Percentiles rank a stretch among this genome's conserved stretches.
Evolutionary conservation across 345 rosid species (phyloP).

Genomic region (Rhodamnia rubescens): DNA sequence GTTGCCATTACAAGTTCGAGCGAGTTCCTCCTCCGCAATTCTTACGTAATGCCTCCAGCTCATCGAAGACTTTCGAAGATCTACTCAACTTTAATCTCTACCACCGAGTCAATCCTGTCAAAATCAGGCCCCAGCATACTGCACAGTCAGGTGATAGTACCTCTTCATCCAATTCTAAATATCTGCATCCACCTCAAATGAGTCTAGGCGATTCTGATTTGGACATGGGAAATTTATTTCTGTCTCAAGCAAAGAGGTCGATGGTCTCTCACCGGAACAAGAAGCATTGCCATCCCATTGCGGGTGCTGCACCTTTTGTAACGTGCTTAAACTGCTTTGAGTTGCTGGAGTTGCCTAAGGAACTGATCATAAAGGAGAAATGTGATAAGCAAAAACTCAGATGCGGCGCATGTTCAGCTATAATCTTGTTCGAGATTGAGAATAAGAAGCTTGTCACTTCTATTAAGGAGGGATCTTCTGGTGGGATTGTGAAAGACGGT

Average conservation of each 20-base stretch:
- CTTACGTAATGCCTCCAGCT: not conserved
- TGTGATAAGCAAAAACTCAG: constrained; percentile 23
- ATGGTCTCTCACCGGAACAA: constrained; percentile 15
- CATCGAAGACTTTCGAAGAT: not conserved
- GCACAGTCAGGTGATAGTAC: not conserved
- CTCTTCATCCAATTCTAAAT: not conserved
- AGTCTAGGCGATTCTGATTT: constrained; percentile 20
- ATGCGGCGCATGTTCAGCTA: constrained; percentile 53
- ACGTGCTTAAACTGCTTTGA: constrained; percentile 51
- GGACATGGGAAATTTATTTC: constrained; percentile 18
- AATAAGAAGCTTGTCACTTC: constrained; percentile 36
- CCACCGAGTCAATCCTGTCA: not conserved
- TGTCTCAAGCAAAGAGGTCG: constrained; percentile 9
- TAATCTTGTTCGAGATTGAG: constrained; percentile 16
- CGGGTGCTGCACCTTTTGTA: constrained; percentile 59
- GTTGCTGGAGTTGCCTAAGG: constrained; percentile 41
- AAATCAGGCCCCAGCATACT: not conserved
- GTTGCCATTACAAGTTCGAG: not conserved
- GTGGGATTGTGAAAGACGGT: not conserved
- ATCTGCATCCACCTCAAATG: constrained; percentile 13
- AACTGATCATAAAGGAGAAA: constrained; percentile 16
- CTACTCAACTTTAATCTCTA: constrained; percentile 1
- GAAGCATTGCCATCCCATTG: constrained; percentile 31
- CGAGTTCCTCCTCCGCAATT: not conserved
- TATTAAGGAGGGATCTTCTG: not conserved